These are phyloP conservation scores for Dactylonectria macrodidyma DNA, from an alignment of 2,329 filamentous ascomycete genomes.

Conservation along the genomic window DNA sequence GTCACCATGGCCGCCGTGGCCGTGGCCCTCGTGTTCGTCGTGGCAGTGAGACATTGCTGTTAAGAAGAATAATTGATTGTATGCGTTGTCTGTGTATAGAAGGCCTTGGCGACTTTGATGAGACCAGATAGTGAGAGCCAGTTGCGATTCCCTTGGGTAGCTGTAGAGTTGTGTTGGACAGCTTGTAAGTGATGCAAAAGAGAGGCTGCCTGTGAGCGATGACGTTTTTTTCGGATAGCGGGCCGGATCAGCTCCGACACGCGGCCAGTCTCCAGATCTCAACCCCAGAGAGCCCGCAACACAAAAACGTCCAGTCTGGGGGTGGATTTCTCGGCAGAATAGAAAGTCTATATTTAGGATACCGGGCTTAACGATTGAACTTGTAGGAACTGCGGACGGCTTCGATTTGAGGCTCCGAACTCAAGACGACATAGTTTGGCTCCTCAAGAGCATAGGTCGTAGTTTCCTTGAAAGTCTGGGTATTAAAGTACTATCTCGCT, in stretches of 20 bases:
- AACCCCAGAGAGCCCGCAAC: conserved; percentile 3
- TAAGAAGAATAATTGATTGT: not conserved
- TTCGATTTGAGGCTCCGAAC: too few species aligned
- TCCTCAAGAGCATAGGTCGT: too few species aligned
- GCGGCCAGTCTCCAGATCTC: not conserved
- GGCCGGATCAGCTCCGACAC: conserved; percentile 15
- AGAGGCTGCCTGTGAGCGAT: conserved; percentile 31
- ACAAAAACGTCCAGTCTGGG: not conserved
- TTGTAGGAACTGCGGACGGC: too few species aligned
- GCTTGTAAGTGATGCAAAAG: conserved; percentile 35
- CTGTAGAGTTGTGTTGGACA: conserved; percentile 1
- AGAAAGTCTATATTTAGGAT: too few species aligned
- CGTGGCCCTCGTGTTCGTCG: conserved; percentile 66
- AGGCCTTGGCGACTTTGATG: not conserved
- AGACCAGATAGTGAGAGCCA: not conserved
- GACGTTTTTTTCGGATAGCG: conserved; percentile 38
- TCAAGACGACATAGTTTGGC: too few species aligned
- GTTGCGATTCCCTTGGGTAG: not conserved
- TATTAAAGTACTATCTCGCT: too few species aligned
- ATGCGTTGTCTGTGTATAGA: not conserved
- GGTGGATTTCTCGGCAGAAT: not conserved
- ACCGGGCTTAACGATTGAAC: too few species aligned
- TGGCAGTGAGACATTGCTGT: conserved; percentile 63
- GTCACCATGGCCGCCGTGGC: conserved; percentile 68
- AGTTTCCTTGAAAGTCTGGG: too few species aligned